Evolutionary conservation across 768 basidiomycete genomes (phyloP).

Genomic region (Phaffia australis): DNA sequence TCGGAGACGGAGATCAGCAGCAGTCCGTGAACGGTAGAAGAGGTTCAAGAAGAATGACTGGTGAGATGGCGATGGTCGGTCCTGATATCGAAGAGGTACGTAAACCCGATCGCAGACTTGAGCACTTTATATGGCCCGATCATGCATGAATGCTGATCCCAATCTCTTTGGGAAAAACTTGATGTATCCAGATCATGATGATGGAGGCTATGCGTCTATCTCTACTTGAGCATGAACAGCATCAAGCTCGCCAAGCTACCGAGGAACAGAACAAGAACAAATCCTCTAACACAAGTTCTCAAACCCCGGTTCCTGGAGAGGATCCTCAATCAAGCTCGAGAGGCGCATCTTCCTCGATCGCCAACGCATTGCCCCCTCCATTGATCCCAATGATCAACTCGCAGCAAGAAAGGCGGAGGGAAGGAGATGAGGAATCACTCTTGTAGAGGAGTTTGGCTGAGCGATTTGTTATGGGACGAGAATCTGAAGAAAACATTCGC

Average conservation of each 20-base stretch:
- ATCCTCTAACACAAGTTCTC: background rate
- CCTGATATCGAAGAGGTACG: slow-evolving; percentile 85
- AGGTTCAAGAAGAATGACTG: slow-evolving; percentile 30
- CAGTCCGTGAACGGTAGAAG: slow-evolving; percentile 8
- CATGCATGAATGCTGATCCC: background rate
- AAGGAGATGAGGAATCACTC: too few species aligned
- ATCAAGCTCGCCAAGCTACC: slow-evolving; percentile 43
- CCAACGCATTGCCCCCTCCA: too few species aligned
- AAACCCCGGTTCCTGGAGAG: too few species aligned
- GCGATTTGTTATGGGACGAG: too few species aligned
- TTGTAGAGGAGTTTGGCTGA: too few species aligned
- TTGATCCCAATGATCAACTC: too few species aligned
- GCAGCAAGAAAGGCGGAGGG: too few species aligned
- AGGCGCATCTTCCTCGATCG: too few species aligned
- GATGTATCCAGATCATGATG: slow-evolving; percentile 65
- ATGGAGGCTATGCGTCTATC: slow-evolving; percentile 99
- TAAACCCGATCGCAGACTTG: slow-evolving; percentile 26
- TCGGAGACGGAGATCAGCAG: slow-evolving; percentile 36
- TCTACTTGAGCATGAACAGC: slow-evolving; percentile 86
- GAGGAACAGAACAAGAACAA: background rate
- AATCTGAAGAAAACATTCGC: too few species aligned
- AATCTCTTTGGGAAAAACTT: slow-evolving; percentile 5
- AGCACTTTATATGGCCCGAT: background rate
- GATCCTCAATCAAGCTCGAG: too few species aligned
- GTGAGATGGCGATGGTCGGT: slow-evolving; percentile 48